Base-by-base conservation (phyloP, 1,284 basidiomycete genomes). In the Cryptococcus amylolentus region DNA sequence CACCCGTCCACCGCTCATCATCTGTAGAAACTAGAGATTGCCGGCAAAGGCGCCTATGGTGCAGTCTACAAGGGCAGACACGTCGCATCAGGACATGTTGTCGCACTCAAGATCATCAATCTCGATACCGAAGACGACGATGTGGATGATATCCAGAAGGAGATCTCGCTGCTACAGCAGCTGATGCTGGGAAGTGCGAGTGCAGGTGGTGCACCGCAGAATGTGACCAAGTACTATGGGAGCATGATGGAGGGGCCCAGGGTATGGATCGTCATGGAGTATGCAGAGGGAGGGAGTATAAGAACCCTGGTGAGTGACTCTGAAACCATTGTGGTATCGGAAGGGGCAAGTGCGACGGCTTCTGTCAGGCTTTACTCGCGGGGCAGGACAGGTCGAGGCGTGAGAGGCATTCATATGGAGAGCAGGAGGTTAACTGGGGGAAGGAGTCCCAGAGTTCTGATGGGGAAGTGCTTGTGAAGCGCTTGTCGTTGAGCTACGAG, bases 241-340 rank as follows among this genome's bases (percentile, higher is more conserved):
- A 97, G 94, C 77, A 88, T 90, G 79, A 84, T 97, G 71, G 89
- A 95, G 72, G 93, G 93, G 0, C 89, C 92, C 27, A 88, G 91
- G 51, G 89, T 98, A 5, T 99, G 96, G 93, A 98, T 98, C 65
- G 91, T 89, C 41, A 98, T 99, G 96, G 96, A 99, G 76, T 88
- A 88, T 71, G 96, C 96, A 6, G 87, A 92, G 63, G 96, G 95
- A 4, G 96, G 96, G 9, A 96, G 91, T 70, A 91, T 98, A 10
- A 83, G 91, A 48, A 92, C 92, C 0, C 81, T 98, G 64, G 82
- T 84, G 64, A 69, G 80, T 71, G 3, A 6, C 10, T 16, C 37
- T 9, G 42, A 7, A 18, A 23, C 13, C 20, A 42, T 14, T 28
- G 14, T 13, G 10, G n/a, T 10, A 14, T 26, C 8, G 6, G 13